phyloP scores from a whole-genome alignment of 306 rosid genomes.

The Vigna nakashimae region DNA sequence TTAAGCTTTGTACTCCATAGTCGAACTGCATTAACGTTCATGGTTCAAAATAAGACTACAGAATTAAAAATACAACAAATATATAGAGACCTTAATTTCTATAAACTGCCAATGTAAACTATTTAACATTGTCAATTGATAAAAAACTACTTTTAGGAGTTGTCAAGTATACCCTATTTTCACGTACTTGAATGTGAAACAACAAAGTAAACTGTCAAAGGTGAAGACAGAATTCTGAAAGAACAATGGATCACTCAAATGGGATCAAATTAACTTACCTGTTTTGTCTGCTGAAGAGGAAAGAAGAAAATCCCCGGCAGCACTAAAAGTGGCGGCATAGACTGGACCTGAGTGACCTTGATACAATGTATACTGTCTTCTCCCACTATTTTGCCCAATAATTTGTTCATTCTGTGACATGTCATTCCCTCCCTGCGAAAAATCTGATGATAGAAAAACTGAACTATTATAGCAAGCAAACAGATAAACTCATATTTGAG shows the following conservation, averaged over 20 bases:
- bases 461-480: neutral
- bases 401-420: conserved; percentile 56
- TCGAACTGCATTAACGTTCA: conserved; percentile 60
- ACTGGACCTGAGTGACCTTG: conserved; percentile 93
- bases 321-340: conserved; percentile 72
- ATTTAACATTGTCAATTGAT: too few species aligned
- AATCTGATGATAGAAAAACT: conserved; percentile 55
- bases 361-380: conserved; percentile 63
- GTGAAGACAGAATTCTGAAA: conserved; percentile 23
- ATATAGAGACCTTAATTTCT: neutral
- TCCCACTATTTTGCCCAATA: conserved; percentile 59
- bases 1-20: conserved; percentile 76
- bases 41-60: conserved; percentile 2
- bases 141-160: too few species aligned
- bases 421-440: conserved; percentile 64
- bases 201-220: conserved; percentile 5
- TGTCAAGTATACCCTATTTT: too few species aligned
- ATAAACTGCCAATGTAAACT: too few species aligned
- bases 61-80: neutral
- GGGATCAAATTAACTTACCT: conserved; percentile 51
- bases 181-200: neutral
- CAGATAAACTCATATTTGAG: conserved; percentile 4
- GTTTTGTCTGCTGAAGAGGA: conserved; percentile 84
- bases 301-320: conserved; percentile 75
- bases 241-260: conserved; percentile 21